A percentile compares a stretch with the other conserved stretches of the same genome.
These are phyloP conservation scores for Phascolomyces articulosus DNA, from an alignment of 371 early-diverging fungal genomes.

Conservation along the genomic window DNA sequence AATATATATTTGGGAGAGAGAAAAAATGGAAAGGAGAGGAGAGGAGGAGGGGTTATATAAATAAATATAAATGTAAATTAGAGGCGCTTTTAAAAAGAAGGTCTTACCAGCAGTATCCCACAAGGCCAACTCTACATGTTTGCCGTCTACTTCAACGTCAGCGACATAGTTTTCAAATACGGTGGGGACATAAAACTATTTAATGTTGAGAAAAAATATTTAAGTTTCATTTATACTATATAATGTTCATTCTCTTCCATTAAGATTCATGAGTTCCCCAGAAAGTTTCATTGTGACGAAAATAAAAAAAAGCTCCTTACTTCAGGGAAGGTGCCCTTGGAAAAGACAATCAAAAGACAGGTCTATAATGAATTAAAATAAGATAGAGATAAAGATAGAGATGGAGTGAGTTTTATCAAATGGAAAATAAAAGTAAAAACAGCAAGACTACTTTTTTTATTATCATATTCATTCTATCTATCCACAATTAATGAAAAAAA, in stretches of 20 bases:
- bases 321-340: slow-evolving; percentile 92
- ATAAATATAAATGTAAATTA: too few relatives aligned
- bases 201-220: background rate
- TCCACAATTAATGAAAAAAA: background rate
- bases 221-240: background rate
- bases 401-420: background rate
- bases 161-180: slow-evolving; percentile 96
- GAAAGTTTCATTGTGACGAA: too few relatives aligned
- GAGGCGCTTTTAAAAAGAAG: too few relatives aligned
- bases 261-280: too few relatives aligned
- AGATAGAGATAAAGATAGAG: background rate
- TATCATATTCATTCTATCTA: background rate
- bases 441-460: too few relatives aligned
- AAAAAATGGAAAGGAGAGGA: slow-evolving; percentile 16
- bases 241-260: too few relatives aligned
- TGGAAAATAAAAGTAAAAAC: too few relatives aligned
- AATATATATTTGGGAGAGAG: slow-evolving; percentile 41
- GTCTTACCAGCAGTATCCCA: slow-evolving; percentile 97
- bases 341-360: slow-evolving; percentile 93
- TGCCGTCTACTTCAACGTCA: slow-evolving; percentile 72
- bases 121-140: slow-evolving; percentile 60
- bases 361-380: slow-evolving; percentile 50
- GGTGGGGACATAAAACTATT: slow-evolving; percentile 84
- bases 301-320: slow-evolving; percentile 38
- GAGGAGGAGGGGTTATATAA: too few relatives aligned